Conservation (phyloP, 2,329 filamentous ascomycete genomes). For the Colletotrichum echinochloae region DNA sequence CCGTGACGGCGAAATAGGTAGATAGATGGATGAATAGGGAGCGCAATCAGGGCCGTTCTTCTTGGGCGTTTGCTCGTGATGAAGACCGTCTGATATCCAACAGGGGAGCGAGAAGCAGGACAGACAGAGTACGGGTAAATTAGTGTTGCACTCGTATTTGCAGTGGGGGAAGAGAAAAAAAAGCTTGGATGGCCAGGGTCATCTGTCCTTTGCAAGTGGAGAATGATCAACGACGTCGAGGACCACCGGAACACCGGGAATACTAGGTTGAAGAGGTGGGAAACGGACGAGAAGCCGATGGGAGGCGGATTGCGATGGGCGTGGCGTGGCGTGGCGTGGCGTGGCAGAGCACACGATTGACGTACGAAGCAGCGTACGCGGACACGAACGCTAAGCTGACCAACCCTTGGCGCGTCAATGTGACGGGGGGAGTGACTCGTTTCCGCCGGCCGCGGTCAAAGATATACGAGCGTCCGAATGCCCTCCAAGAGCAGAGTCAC, state of each 20-base stretch:
- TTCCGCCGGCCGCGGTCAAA: neutral
- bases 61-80: neutral
- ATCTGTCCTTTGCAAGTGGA: constrained; percentile 21
- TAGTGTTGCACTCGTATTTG: neutral
- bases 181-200: constrained; percentile 1
- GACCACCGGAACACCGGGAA: neutral
- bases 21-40: too few relatives aligned
- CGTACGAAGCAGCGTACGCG: constrained; percentile 2
- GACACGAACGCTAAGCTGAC: constrained; percentile 23
- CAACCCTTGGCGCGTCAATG: constrained; percentile 11
- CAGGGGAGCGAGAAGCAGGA: neutral
- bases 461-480: neutral
- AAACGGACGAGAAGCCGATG: neutral
- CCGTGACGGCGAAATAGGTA: constrained; percentile 11
- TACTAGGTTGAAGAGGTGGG: neutral
- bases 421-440: neutral
- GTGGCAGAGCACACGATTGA: constrained; percentile 18
- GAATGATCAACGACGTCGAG: constrained; percentile 22
- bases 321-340: neutral
- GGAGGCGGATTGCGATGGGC: too few relatives aligned
- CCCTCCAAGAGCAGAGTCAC: neutral
- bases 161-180: too few relatives aligned
- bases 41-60: neutral
- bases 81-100: neutral
- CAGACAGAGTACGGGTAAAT: too few relatives aligned